phyloP scores from a whole-genome alignment of 371 early-diverging fungal genomes.

The Gilbertella persicaria region DNA sequence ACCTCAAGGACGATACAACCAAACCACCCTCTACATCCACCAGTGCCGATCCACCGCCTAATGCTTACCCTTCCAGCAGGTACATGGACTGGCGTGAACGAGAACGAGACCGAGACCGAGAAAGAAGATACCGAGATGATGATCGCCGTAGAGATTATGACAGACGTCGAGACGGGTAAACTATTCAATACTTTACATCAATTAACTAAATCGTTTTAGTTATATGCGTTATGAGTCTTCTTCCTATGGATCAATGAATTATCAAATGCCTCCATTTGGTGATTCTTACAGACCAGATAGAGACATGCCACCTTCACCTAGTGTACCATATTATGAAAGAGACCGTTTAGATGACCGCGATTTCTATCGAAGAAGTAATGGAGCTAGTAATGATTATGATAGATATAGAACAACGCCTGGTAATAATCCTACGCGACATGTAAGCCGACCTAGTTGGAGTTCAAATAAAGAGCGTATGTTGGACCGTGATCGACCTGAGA shows the following conservation, averaged over 20 bases:
- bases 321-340: conserved; percentile 40
- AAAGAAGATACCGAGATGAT: conserved; percentile 45
- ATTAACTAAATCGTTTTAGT: too few relatives aligned
- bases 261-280: conserved; percentile 41
- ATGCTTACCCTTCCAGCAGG: conserved; percentile 19
- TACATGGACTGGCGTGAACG: conserved; percentile 49
- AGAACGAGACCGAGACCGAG: conserved; percentile 48
- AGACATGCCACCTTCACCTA: conserved; percentile 38
- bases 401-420: conserved; percentile 29
- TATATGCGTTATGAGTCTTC: conserved; percentile 41
- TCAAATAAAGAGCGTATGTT: conserved; percentile 20
- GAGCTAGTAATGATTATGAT: conserved; percentile 30
- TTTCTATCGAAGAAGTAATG: conserved; percentile 29
- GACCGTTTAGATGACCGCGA: conserved; percentile 47
- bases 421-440: too few relatives aligned
- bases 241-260: conserved; percentile 42
- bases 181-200: not conserved
- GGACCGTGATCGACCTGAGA: conserved; percentile 36
- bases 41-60: not conserved
- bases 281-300: conserved; percentile 53
- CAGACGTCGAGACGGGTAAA: conserved; percentile 38
- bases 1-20: conserved; percentile 35
- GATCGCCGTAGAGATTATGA: conserved; percentile 52
- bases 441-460: conserved; percentile 11
- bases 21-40: conserved; percentile 12